Base-by-base conservation (phyloP, 257 asterid genomes). In the Scutellaria galericulata region DNA sequence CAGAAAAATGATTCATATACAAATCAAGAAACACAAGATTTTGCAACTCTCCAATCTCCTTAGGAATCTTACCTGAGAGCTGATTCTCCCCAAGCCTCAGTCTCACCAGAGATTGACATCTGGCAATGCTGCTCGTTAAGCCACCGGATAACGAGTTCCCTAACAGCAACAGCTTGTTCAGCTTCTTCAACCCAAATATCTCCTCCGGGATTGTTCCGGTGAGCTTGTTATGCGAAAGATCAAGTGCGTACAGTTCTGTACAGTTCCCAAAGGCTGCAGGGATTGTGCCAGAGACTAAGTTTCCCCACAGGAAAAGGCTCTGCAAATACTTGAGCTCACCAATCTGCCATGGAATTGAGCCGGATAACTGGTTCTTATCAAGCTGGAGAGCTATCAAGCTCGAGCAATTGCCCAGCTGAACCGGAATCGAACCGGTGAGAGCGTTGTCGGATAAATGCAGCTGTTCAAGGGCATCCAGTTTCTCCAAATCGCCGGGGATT, bases 1-100 rank as follows among this genome's bases (percentile, higher is more conserved):
- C 98, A 37, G 96, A 87, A 71, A 93, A 89, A 79, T 73, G 95
- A 78, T 93, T 93, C 92, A 83, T 83, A 52, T 88, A 91, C 72
- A 93, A 80, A 83, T 93, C 98, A 84, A 93, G 98, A 83, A 89
- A 91, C 82, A 91, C 96, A 0, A 93, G 96, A 73, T 91, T 93
- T 60, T 89, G 94, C 83, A 93, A 58, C 48, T 87, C 83, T 7
- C 97, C 97, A 46, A 93, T 85, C 83, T 89, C 98, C 68, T 85
- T 93, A 5, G 98, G 98, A 75, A 93, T 93, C 82, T 83, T 84
- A 74, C 96, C 98, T 2, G 98, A 87, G 13, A 93, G 90, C 70
- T 86, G 96, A 65, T 93, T 93, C 79, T 93, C 97, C 0, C 98
- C 96, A 1, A 93, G 89, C 88, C 98, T 84, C 54, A 93, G 35